Percentiles rank a stretch among this genome's conserved stretches.
Conservation (phyloP, 352 stramenopile species). For the Globisporangium sylvaticum region DNA sequence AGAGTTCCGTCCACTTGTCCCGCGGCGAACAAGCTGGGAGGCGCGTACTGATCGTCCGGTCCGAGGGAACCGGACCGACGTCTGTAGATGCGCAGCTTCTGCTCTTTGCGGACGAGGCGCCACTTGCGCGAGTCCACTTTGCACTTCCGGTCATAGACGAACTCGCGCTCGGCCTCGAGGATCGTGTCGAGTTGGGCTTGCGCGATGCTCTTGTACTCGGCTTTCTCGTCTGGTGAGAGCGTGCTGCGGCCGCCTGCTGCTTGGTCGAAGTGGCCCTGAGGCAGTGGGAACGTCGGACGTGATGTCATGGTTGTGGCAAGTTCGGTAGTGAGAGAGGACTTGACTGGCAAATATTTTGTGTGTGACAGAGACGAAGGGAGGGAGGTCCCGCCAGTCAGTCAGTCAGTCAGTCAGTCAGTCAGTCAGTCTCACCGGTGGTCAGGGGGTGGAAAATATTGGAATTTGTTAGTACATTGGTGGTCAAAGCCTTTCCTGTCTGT, state of each 20-base stretch:
- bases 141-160: constrained; percentile 19
- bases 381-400: background rate
- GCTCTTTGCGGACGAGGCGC: constrained; percentile 33
- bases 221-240: constrained; percentile 23
- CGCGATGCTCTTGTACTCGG: constrained; percentile 31
- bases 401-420: background rate
- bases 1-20: constrained; percentile 38
- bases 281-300: constrained; percentile 17
- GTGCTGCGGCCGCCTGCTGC: background rate
- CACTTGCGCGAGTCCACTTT: constrained; percentile 33
- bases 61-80: constrained; percentile 9
- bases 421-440: background rate
- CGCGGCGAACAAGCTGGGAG: constrained; percentile 30
- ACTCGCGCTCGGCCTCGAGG: constrained; percentile 24
- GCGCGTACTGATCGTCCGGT: background rate
- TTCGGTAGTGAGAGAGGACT: background rate
- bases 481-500: background rate
- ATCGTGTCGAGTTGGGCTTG: constrained; percentile 22
- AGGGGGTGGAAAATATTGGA: background rate
- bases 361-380: background rate
- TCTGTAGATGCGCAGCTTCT: constrained; percentile 36
- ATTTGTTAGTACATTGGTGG: background rate
- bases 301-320: background rate
- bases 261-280: constrained; percentile 20
- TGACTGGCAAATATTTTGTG: background rate